Evolutionary conservation across 345 rosid species (phyloP).

Genomic region (Linum usitatissimum): DNA sequence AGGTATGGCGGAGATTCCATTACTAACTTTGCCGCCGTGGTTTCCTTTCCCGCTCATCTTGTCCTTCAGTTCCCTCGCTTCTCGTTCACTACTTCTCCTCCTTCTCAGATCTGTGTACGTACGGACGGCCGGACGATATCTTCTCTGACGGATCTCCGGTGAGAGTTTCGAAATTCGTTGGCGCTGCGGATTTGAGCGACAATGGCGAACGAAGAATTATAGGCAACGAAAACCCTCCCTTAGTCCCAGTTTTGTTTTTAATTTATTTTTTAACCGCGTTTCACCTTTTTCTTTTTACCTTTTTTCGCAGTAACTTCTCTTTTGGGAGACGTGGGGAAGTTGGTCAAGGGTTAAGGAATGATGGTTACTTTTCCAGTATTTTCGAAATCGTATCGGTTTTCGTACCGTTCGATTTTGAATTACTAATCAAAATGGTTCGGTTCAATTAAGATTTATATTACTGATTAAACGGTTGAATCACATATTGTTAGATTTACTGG

Average conservation of each 20-base stretch:
- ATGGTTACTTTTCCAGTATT: too few relatives aligned
- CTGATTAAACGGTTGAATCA: too few relatives aligned
- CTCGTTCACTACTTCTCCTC: background rate
- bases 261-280: background rate
- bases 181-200: background rate
- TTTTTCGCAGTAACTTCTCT: too few relatives aligned
- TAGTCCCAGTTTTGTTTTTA: background rate
- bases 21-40: constrained; percentile 45
- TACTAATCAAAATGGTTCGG: too few relatives aligned
- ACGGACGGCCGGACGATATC: background rate
- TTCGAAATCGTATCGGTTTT: too few relatives aligned
- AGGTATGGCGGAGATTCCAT: constrained; percentile 61
- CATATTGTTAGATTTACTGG: too few relatives aligned
- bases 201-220: background rate
- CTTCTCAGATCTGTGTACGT: constrained; percentile 16
- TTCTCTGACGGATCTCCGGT: background rate
- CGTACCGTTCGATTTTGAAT: too few relatives aligned
- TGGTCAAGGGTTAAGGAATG: too few relatives aligned
- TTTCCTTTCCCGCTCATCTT: constrained; percentile 51
- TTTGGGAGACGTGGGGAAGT: too few relatives aligned
- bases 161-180: background rate
- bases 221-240: constrained; percentile 12
- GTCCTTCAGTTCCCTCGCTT: constrained; percentile 12
- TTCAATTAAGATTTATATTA: too few relatives aligned
- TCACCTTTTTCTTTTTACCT: background rate